These are phyloP conservation scores for Bipolaris victoriae DNA, from an alignment of 2,329 filamentous ascomycete genomes.

Conservation along the genomic window DNA sequence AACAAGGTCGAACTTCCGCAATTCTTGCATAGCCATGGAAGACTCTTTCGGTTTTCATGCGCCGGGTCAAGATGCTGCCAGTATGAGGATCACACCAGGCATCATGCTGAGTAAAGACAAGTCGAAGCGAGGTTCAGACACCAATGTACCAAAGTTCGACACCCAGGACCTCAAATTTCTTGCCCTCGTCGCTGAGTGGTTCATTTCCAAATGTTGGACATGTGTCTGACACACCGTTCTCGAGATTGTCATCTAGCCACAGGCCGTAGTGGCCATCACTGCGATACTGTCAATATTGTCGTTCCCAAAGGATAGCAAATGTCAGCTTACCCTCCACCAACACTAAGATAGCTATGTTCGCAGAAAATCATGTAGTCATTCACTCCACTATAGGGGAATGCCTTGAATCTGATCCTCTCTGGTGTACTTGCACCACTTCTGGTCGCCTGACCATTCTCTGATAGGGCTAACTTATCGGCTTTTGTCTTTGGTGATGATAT, in stretches of 20 bases:
- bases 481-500: conserved; percentile 43
- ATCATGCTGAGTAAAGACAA: background rate
- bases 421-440: conserved; percentile 62
- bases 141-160: conserved; percentile 95
- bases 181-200: conserved; percentile 87
- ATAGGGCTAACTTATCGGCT: conserved; percentile 35
- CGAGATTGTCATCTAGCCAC: conserved; percentile 87
- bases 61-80: background rate
- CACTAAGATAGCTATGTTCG: conserved; percentile 80
- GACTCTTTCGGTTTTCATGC: background rate
- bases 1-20: background rate
- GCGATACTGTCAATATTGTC: conserved; percentile 10
- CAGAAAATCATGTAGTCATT: conserved; percentile 98
- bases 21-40: background rate
- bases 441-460: conserved; percentile 16
- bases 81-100: background rate
- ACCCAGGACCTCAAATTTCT: conserved; percentile 88
- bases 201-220: conserved; percentile 97
- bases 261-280: conserved; percentile 87
- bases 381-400: conserved; percentile 92
- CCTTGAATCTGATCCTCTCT: conserved; percentile 90
- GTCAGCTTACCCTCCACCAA: conserved; percentile 72
- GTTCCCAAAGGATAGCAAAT: background rate
- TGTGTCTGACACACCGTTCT: conserved; percentile 79
- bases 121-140: conserved; percentile 20